These are phyloP conservation scores for Linnemannia hyalina DNA, from an alignment of 192 early-diverging fungal genomes.

Conservation along the genomic window DNA sequence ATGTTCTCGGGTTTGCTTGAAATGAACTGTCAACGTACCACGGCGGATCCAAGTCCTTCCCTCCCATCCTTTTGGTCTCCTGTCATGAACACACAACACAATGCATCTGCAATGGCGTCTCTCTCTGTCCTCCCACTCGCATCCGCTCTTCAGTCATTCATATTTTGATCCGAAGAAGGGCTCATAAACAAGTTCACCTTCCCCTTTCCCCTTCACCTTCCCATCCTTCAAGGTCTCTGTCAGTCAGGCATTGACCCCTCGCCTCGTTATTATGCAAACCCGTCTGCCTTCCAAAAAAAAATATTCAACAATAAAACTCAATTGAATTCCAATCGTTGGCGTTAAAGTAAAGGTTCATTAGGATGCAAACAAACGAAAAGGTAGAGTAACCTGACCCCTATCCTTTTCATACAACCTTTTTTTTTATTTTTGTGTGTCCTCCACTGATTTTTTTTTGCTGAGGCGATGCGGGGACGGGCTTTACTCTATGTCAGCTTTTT, in stretches of 20 bases:
- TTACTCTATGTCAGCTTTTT: background rate
- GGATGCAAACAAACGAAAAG: too few relatives aligned
- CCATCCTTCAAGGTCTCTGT: background rate
- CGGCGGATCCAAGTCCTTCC: background rate
- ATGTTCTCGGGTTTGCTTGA: background rate
- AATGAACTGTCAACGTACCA: background rate
- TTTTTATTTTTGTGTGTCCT: background rate
- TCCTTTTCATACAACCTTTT: slow-evolving; percentile 4
- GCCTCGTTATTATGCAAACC: background rate
- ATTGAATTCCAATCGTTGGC: background rate
- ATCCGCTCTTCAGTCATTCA: background rate
- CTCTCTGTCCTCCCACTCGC: background rate
- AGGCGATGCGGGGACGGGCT: background rate
- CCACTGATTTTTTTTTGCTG: background rate
- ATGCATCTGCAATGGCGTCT: background rate
- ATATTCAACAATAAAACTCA: background rate
- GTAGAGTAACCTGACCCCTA: background rate
- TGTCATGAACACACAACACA: background rate
- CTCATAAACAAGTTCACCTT: too few relatives aligned
- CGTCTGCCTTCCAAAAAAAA: background rate
- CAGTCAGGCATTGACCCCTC: background rate
- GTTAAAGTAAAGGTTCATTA: background rate
- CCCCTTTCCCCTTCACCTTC: background rate
- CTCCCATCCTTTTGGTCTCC: background rate
- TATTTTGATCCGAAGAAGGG: background rate